Conservation (phyloP, 257 asterid genomes). For the Handroanthus guayacan region DNA sequence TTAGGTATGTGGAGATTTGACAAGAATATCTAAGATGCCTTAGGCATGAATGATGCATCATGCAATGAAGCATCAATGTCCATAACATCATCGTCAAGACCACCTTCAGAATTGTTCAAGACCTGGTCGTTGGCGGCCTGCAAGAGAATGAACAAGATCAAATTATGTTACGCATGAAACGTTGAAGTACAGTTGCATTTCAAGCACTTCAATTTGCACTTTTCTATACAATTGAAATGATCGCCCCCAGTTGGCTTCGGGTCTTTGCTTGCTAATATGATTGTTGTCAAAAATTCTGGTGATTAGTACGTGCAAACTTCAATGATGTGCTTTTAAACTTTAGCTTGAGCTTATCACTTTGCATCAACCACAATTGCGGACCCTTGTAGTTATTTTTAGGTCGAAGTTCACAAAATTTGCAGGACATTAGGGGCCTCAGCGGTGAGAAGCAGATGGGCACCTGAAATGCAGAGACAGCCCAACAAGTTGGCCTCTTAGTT, state of each 20-base stretch:
- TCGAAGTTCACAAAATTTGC: too few relatives aligned
- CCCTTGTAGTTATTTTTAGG: neutral
- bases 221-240: neutral
- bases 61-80: conserved; percentile 74
- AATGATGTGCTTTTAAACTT: neutral
- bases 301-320: neutral
- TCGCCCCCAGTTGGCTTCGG: too few relatives aligned
- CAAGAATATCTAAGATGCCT: conserved; percentile 39
- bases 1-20: conserved; percentile 32
- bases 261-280: too few relatives aligned
- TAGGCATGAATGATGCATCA: conserved; percentile 66
- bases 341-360: too few relatives aligned
- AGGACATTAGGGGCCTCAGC: neutral
- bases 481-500: neutral
- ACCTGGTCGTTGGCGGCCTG: conserved; percentile 71
- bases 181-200: conserved; percentile 17
- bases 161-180: conserved; percentile 23
- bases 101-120: conserved; percentile 53
- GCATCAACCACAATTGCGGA: neutral
- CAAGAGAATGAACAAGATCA: conserved; percentile 33
- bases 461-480: neutral
- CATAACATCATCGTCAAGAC: conserved; percentile 69
- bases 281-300: neutral
- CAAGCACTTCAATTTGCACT: neutral
- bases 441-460: neutral